These are phyloP conservation scores for Thymus quinquecostatus DNA, from an alignment of 257 asterid species.

Conservation along the genomic window DNA sequence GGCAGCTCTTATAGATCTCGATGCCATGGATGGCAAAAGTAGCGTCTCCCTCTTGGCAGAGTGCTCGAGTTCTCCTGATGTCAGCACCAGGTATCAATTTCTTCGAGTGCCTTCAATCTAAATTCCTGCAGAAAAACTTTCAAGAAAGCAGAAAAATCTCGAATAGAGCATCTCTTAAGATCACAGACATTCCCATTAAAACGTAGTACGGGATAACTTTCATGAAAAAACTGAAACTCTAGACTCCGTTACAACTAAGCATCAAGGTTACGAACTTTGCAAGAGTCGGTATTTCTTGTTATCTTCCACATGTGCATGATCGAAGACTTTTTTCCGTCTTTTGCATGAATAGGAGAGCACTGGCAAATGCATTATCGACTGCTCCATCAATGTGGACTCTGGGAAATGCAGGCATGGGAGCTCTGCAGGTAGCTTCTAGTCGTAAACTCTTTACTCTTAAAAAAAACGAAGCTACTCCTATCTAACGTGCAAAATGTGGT, in stretches of 20 bases:
- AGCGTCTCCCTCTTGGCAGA: constrained; percentile 81
- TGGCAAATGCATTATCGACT: constrained; percentile 87
- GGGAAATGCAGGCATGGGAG: constrained; percentile 99
- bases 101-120: not conserved
- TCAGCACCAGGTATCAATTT: constrained; percentile 69
- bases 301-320: not conserved
- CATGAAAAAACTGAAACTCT: no score
- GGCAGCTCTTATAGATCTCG: constrained; percentile 88
- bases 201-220: no score
- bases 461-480: not conserved
- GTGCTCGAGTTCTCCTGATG: constrained; percentile 95
- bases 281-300: not conserved
- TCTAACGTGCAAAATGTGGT: not conserved
- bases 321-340: not conserved
- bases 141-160: not conserved
- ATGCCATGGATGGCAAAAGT: constrained; percentile 97
- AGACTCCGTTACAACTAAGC: not conserved
- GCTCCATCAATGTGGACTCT: constrained; percentile 99
- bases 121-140: not conserved
- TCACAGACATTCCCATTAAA: no score
- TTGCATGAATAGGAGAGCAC: constrained; percentile 64
- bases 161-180: not conserved
- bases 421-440: constrained; percentile 67
- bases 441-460: not conserved
- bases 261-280: not conserved